A percentile compares a stretch with the other conserved stretches of the same genome.
These are phyloP conservation scores for Diplogelasinospora grovesii DNA, from an alignment of 495 filamentous ascomycete species.

Conservation along the genomic window DNA sequence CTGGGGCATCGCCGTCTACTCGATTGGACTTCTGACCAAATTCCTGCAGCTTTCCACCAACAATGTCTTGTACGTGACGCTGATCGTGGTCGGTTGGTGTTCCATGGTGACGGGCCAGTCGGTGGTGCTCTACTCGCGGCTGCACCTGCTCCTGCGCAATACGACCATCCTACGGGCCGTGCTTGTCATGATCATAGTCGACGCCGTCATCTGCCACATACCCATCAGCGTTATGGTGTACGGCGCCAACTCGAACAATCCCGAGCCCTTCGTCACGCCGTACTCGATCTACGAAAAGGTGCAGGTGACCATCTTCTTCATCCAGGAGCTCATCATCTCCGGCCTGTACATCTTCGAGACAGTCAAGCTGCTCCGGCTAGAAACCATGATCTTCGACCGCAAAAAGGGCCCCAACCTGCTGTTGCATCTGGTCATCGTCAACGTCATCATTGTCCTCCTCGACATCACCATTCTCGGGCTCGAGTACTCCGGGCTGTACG, in stretches of 20 bases:
- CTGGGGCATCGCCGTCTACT: constrained; percentile 49
- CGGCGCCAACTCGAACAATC: constrained; percentile 34
- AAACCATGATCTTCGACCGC: constrained; percentile 1
- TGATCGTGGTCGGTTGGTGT: constrained; percentile 49
- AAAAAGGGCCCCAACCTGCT: constrained; percentile 32
- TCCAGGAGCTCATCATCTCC: constrained; percentile 54
- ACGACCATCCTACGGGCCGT: constrained; percentile 44
- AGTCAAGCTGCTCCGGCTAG: constrained; percentile 34
- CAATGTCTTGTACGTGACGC: constrained; percentile 29
- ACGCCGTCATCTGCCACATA: constrained; percentile 49
- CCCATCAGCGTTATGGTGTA: constrained; percentile 46
- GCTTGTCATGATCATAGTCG: constrained; percentile 50
- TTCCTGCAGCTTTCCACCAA: not conserved
- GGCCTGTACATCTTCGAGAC: constrained; percentile 52
- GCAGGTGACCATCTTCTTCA: constrained; percentile 49
- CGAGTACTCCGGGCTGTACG: constrained; percentile 48
- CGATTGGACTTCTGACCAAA: constrained; percentile 44
- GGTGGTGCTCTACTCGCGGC: constrained; percentile 58
- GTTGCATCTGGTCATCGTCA: constrained; percentile 50
- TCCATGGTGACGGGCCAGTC: constrained; percentile 61
- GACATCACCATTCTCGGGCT: constrained; percentile 38
- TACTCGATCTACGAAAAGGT: constrained; percentile 53
- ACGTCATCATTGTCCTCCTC: constrained; percentile 33
- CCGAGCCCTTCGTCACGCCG: constrained; percentile 29
- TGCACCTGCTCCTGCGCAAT: constrained; percentile 49